Percentiles rank a stretch among this genome's conserved stretches.
These are phyloP conservation scores for Colletotrichum limetticola DNA, from an alignment of 2,329 filamentous ascomycete species.

Conservation along the genomic window DNA sequence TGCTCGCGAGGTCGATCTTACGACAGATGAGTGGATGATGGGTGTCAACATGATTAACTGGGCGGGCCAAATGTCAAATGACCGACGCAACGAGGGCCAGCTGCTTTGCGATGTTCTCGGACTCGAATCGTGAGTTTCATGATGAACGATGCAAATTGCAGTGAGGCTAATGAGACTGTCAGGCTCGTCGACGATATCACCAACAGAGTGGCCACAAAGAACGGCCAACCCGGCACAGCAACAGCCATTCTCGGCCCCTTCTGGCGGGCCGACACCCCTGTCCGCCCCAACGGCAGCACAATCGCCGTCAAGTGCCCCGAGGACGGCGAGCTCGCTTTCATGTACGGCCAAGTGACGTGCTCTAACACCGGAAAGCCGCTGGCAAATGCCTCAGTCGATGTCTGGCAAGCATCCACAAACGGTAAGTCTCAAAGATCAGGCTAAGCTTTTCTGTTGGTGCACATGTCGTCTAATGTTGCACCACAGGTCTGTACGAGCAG, in stretches of 20 bases:
- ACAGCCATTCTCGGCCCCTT: conserved; percentile 88
- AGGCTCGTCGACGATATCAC: conserved; percentile 84
- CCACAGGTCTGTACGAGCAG: conserved; percentile 62
- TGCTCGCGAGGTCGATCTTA: conserved; percentile 81
- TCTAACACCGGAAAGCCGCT: conserved; percentile 72
- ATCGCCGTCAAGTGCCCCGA: conserved; percentile 67
- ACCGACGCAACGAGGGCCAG: conserved; percentile 78
- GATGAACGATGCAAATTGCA: not conserved
- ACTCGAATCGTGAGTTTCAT: conserved; percentile 68
- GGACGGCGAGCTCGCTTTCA: conserved; percentile 64
- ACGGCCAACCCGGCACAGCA: conserved; percentile 66
- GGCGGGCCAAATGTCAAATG: conserved; percentile 75
- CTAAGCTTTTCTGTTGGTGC: too few species aligned
- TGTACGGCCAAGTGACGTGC: conserved; percentile 70
- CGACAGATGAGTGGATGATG: conserved; percentile 81
- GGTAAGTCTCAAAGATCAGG: conserved; percentile 45
- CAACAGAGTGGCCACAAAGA: conserved; percentile 66
- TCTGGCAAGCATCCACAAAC: conserved; percentile 85
- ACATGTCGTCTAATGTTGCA: conserved; percentile 26
- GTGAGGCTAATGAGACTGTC: not conserved
- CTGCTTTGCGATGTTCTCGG: conserved; percentile 79
- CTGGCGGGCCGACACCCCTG: conserved; percentile 79
- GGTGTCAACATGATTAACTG: conserved; percentile 70
- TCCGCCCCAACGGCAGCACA: conserved; percentile 74
- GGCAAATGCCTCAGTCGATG: conserved; percentile 73